Conservation (phyloP, 345 rosid genomes). For the Eucalyptus sp. region DNA sequence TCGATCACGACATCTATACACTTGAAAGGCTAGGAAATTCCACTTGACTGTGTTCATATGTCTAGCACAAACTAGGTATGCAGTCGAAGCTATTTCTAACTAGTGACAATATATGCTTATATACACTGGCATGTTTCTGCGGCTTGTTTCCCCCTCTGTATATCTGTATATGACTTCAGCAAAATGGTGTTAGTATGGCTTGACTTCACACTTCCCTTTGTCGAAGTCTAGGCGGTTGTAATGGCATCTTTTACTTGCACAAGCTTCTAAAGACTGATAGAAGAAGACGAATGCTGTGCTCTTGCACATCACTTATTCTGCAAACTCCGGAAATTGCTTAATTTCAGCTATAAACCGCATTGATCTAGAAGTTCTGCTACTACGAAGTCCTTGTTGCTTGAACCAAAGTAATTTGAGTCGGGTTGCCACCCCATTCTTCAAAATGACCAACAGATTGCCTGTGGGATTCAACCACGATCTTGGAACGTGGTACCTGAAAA, state of each 20-base stretch:
- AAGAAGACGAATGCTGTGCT: not conserved
- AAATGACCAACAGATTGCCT: conserved; percentile 38
- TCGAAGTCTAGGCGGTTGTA: not conserved
- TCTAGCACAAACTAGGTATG: not conserved
- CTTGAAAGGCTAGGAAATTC: not conserved
- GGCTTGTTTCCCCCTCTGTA: not conserved
- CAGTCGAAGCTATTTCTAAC: not conserved
- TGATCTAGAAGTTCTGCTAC: not conserved
- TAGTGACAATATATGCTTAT: not conserved
- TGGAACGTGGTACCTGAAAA: conserved; percentile 81
- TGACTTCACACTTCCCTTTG: not conserved
- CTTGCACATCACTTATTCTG: not conserved
- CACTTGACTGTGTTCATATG: not conserved
- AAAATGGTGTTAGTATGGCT: not conserved
- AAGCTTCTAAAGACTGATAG: not conserved
- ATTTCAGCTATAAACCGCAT: not conserved
- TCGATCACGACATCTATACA: not conserved
- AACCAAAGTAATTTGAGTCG: conserved; percentile 53
- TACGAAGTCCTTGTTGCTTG: conserved; percentile 16
- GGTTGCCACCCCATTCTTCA: conserved; percentile 65
- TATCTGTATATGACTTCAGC: not conserved
- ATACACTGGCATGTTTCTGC: not conserved
- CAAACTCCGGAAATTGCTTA: not conserved
- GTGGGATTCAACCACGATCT: conserved; percentile 68
- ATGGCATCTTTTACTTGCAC: not conserved